Conservation (phyloP, 768 basidiomycete genomes). For the Mycena rosella region DNA sequence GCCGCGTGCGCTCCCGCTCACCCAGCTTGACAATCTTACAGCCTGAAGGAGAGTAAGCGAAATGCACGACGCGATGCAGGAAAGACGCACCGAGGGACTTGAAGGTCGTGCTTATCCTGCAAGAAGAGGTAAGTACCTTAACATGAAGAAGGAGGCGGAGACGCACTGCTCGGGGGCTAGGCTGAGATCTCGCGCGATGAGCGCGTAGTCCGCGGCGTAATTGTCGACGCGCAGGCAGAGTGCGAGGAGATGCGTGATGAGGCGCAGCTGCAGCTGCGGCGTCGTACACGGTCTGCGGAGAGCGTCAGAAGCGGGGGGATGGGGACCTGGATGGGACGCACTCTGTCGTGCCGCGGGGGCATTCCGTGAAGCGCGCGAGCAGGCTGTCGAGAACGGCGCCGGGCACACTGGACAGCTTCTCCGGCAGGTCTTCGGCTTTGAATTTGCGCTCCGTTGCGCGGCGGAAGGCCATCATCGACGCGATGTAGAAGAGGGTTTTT, state of each 20-base stretch:
- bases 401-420: constrained; percentile 71
- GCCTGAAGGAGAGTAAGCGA: constrained; percentile 55
- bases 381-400: constrained; percentile 78
- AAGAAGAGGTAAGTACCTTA: neutral
- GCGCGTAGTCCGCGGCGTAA: constrained; percentile 75
- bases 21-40: constrained; percentile 76
- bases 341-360: constrained; percentile 73
- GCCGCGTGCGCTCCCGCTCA: constrained; percentile 72
- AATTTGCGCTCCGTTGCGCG: constrained; percentile 54
- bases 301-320: neutral
- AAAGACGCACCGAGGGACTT: constrained; percentile 44
- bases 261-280: constrained; percentile 74
- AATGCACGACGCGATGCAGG: neutral
- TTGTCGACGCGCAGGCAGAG: constrained; percentile 85
- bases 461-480: constrained; percentile 83
- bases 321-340: constrained; percentile 46
- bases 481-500: constrained; percentile 84
- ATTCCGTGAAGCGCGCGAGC: constrained; percentile 85
- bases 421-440: constrained; percentile 65
- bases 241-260: constrained; percentile 85
- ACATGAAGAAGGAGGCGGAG: neutral
- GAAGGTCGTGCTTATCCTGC: constrained; percentile 61
- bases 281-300: constrained; percentile 66
- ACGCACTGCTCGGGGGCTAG: constrained; percentile 76
- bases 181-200: constrained; percentile 81